Evolutionary conservation across 257 asterid species (phyloP).

Genomic region (Craterostigma plantagineum): DNA sequence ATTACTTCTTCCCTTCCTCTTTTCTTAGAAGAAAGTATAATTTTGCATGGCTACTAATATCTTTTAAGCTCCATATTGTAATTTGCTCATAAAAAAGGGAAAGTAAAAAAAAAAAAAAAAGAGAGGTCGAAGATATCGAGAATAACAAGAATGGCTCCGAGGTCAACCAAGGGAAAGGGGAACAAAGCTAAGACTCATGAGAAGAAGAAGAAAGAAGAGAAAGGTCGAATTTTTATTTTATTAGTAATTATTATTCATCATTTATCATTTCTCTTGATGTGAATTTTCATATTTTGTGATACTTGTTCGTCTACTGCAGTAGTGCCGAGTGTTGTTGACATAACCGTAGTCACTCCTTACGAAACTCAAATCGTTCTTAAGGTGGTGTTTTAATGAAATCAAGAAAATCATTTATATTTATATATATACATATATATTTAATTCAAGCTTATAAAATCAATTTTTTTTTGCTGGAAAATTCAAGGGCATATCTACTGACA

Average conservation of each 20-base stretch:
- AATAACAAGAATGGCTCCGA: slow-evolving; percentile 67
- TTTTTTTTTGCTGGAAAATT: neutral
- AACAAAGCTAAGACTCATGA: slow-evolving; percentile 59
- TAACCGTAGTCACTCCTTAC: slow-evolving; percentile 5
- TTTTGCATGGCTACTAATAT: too few relatives aligned
- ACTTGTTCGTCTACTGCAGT: neutral
- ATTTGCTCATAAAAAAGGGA: neutral
- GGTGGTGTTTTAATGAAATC: neutral
- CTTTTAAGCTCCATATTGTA: neutral
- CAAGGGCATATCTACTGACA: slow-evolving; percentile 94
- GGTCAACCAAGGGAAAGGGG: slow-evolving; percentile 75
- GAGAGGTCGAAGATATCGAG: neutral
- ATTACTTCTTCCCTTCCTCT: too few relatives aligned
- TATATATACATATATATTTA: too few relatives aligned
- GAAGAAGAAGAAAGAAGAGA: slow-evolving; percentile 86
- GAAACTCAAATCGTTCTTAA: slow-evolving; percentile 7
- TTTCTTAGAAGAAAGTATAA: too few relatives aligned
- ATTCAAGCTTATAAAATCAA: neutral
- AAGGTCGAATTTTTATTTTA: slow-evolving; percentile 21
- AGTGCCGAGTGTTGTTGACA: slow-evolving; percentile 7
- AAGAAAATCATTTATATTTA: too few relatives aligned
- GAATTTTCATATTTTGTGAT: neutral
- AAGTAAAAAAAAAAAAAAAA: neutral
- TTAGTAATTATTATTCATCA: neutral
- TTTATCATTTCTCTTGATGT: neutral